phyloP scores from a whole-genome alignment of 108 stramenopile species.

The Fistulifera pelliculosa region DNA sequence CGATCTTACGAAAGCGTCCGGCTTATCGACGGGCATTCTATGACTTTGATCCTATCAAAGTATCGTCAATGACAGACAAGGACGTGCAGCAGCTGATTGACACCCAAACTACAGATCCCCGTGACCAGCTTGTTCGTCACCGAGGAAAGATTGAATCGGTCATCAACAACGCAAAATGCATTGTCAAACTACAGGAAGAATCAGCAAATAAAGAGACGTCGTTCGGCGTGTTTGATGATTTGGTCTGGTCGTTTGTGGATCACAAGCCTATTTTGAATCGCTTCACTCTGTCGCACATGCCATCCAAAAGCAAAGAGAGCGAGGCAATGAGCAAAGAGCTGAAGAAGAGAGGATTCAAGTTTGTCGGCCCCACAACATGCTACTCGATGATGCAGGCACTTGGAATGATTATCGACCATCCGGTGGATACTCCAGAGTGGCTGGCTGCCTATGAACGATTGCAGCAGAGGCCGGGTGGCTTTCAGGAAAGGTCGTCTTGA shows the following conservation, averaged over 20 bases:
- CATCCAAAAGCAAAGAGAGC: conserved; percentile 30
- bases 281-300: conserved; percentile 13
- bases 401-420: conserved; percentile 66
- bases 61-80: conserved; percentile 32
- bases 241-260: conserved; percentile 54
- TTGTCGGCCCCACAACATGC: conserved; percentile 52
- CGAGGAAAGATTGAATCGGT: conserved; percentile 46
- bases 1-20: conserved; percentile 58
- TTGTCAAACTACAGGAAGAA: conserved; percentile 18
- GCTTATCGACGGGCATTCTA: conserved; percentile 45
- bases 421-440: conserved; percentile 31
- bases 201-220: not conserved
- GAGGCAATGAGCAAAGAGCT: conserved; percentile 48
- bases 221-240: conserved; percentile 22
- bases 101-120: conserved; percentile 8
- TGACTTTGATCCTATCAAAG: conserved; percentile 50
- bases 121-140: conserved; percentile 40
- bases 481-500: conserved; percentile 14
- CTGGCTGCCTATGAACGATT: conserved; percentile 29
- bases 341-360: conserved; percentile 42
- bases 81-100: conserved; percentile 31
- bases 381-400: conserved; percentile 54
- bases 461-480: conserved; percentile 33
- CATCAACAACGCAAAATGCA: conserved; percentile 40
- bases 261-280: conserved; percentile 51